phyloP scores from a whole-genome alignment of 73 alveolate species.

The Paramecium primaurelia region DNA sequence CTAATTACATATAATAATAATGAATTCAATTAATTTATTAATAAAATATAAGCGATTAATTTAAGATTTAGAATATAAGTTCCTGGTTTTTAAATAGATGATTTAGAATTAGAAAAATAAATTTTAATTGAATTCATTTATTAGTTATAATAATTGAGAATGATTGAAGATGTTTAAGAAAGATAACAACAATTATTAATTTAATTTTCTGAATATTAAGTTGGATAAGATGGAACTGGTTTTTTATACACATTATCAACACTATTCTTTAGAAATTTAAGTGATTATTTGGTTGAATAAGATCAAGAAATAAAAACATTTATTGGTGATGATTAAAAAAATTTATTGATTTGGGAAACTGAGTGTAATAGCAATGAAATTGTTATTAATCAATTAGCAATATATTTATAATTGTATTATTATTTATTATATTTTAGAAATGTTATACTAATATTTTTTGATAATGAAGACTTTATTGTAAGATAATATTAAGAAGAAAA shows the following conservation, averaged over 20 bases:
- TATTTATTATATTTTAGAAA: not conserved
- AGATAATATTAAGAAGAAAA: not conserved
- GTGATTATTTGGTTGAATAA: not conserved
- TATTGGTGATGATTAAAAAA: not conserved
- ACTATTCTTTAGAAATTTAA: not conserved
- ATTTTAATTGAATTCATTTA: not conserved
- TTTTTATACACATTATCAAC: not conserved
- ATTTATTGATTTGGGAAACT: not conserved
- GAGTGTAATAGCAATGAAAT: not conserved
- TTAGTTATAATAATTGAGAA: not conserved
- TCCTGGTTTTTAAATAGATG: not conserved
- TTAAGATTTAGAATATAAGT: not conserved
- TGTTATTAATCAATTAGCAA: not conserved
- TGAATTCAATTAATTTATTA: not conserved
- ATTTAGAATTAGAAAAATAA: not conserved
- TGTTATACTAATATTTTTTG: not conserved
- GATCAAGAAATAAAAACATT: not conserved
- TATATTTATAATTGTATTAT: not conserved
- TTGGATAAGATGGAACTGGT: not conserved
- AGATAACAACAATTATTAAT: not conserved
- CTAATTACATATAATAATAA: not conserved
- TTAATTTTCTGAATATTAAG: not conserved
- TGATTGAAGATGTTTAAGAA: not conserved
- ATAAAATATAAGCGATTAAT: not conserved
- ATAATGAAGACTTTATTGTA: not conserved